phyloP scores from a whole-genome alignment of 2,329 filamentous ascomycete species.

The Fusarium pininemorale region DNA sequence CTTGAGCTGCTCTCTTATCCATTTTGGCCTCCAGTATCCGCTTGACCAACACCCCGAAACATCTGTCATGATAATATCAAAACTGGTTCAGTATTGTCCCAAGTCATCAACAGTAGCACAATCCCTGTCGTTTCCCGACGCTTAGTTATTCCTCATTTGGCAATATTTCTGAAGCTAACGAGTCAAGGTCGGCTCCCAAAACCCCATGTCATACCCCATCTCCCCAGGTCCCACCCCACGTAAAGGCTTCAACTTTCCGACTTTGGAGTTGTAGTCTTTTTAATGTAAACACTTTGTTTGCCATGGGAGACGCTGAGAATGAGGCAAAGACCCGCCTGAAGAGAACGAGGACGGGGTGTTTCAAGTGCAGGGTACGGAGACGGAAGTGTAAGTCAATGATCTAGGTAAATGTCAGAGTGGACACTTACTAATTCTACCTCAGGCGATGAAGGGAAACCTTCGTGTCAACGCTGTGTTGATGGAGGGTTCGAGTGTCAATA shows the following conservation, averaged over 20 bases:
- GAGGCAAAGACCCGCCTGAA: slow-evolving; percentile 39
- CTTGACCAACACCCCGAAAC: neutral
- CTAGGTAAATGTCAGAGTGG: neutral
- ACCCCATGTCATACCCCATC: neutral
- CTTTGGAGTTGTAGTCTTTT: slow-evolving; percentile 21
- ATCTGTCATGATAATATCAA: slow-evolving; percentile 1
- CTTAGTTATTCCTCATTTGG: slow-evolving; percentile 26
- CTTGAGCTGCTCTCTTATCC: slow-evolving; percentile 8
- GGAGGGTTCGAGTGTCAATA: slow-evolving; percentile 60
- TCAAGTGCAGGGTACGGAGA: slow-evolving; percentile 58
- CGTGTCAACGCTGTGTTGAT: slow-evolving; percentile 57
- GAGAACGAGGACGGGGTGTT: slow-evolving; percentile 55
- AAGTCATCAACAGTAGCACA: neutral
- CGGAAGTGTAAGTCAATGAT: slow-evolving; percentile 53
- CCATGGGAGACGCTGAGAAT: slow-evolving; percentile 32
- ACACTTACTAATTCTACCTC: slow-evolving; percentile 4
- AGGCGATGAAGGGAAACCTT: slow-evolving; percentile 62
- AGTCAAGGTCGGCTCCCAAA: neutral
- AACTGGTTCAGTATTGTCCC: neutral
- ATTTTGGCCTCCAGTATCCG: neutral
- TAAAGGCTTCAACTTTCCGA: slow-evolving; percentile 37
- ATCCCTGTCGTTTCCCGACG: neutral
- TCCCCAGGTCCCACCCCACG: neutral
- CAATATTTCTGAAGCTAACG: neutral
- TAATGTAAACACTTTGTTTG: neutral